These are phyloP conservation scores for Pseudozyma tsukubaensis DNA, from an alignment of 1,284 basidiomycete genomes.

Conservation along the genomic window DNA sequence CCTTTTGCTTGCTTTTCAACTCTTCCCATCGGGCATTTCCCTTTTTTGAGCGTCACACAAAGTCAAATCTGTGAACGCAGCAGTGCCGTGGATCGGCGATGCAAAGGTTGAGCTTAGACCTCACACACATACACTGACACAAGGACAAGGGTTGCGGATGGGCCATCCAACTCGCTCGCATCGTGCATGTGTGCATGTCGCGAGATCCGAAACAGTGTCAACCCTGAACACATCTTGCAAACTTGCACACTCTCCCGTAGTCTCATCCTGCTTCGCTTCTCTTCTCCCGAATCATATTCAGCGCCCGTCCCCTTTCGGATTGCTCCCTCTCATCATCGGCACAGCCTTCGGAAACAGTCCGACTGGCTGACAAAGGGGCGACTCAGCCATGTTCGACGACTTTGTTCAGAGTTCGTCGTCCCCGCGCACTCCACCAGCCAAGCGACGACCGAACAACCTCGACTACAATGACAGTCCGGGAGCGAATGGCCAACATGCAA, in stretches of 20 bases:
- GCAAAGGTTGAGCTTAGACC: not conserved
- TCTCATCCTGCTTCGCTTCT: no score
- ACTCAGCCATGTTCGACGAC: slow-evolving; percentile 44
- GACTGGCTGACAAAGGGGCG: not conserved
- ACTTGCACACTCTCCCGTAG: no score
- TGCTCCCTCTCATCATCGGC: not conserved
- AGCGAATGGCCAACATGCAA: slow-evolving; percentile 3
- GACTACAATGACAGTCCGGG: not conserved
- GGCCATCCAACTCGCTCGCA: slow-evolving; percentile 11
- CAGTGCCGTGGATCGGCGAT: slow-evolving; percentile 20
- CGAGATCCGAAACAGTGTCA: no score
- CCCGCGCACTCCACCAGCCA: slow-evolving; percentile 10
- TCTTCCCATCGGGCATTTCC: no score
- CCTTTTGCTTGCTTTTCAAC: no score
- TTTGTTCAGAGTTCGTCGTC: slow-evolving; percentile 53
- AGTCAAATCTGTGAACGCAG: not conserved
- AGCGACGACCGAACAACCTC: slow-evolving; percentile 3
- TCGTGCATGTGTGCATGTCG: no score
- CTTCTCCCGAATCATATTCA: no score
- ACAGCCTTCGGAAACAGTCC: not conserved
- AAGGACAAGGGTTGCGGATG: slow-evolving; percentile 18
- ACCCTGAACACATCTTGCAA: no score
- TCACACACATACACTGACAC: no score
- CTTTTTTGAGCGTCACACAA: not conserved
- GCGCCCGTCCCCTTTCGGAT: not conserved